Evolutionary conservation across 1,284 basidiomycete species (phyloP), one percentile per base, ranked within the genome.

Genomic region (Apiotrichum laibachii): DNA sequence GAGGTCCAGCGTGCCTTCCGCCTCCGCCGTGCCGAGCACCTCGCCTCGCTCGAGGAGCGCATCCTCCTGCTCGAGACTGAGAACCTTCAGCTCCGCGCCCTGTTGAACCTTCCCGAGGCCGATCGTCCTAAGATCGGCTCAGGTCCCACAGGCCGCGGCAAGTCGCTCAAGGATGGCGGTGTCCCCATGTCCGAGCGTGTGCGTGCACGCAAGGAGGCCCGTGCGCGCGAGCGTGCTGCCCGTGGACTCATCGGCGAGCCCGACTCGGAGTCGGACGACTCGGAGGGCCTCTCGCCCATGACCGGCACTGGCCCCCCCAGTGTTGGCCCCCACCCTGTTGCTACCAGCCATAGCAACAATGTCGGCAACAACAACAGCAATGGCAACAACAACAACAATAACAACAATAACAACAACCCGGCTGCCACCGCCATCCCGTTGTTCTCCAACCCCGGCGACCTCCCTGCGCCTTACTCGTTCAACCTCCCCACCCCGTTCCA

Each of bases 1-100:
- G 92, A 95, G 73, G 91, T 95, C 35, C 92, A 96, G 77, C 82
- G 92, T 66, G 92, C 92, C 4, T 96, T 95, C 80, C 85, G 92
- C 67, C 90, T 92, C 31, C 83, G 92, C 64, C 85, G 92, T 69
- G 90, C 90, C 61, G 90, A 91, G 61, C 91, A 94, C 78, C 83
- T 95, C 55, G 85, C 88, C 79, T 85, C 88, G 53, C 80, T 94
- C 57, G 91, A 94, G 78, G 80, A 87, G 71, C 84, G 90, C 68
- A 90, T 93, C 57, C 77, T 85, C 55, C 86, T 89, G 71, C 84
- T 94, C 52, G 90, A 93, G 79, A 86, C 87, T 60, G 91, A 94
- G 80, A 93, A 93, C 74, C 82, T 80, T 50, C 84, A 83, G 67
- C 83, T 94, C 53, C 86, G 91, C 48, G 85, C 86, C 48, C 84